Evolutionary conservation across 1,284 basidiomycete species (phyloP).

Genomic region (Porphyrellus sp.): DNA sequence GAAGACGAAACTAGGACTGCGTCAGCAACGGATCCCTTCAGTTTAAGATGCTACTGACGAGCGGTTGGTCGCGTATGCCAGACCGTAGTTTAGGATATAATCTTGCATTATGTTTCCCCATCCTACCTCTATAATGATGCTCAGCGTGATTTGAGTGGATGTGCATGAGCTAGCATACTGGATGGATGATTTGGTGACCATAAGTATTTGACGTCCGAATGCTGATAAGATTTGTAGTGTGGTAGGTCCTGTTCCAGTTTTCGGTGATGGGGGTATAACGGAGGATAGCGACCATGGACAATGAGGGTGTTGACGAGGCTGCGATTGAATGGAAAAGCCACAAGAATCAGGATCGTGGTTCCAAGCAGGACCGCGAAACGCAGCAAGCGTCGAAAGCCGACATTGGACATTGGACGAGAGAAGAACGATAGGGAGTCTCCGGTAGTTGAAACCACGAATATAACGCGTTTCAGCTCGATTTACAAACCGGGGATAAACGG

Average conservation of each 20-base stretch:
- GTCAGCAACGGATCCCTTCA: background rate
- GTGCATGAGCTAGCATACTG: constrained; percentile 4
- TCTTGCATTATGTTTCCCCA: constrained; percentile 47
- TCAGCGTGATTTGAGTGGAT: constrained; percentile 2
- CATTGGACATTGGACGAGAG: constrained; percentile 7
- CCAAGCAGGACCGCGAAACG: constrained; percentile 7
- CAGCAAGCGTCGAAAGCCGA: constrained; percentile 2
- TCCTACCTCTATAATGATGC: constrained; percentile 26
- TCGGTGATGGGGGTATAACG: constrained; percentile 18
- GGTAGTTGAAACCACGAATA: no score
- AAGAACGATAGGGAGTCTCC: background rate
- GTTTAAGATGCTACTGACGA: constrained; percentile 29
- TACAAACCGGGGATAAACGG: background rate
- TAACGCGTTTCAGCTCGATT: background rate
- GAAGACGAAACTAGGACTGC: constrained; percentile 37
- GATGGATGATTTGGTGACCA: constrained; percentile 32
- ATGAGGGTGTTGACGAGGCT: constrained; percentile 21
- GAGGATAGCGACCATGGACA: constrained; percentile 24
- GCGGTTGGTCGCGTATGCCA: constrained; percentile 35
- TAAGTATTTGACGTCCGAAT: constrained; percentile 27
- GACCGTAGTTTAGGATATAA: constrained; percentile 33
- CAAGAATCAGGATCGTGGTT: constrained; percentile 13
- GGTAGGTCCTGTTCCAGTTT: constrained; percentile 15
- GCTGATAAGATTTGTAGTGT: constrained; percentile 24
- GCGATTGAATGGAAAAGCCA: constrained; percentile 28